Percentiles rank a stretch among this genome's conserved stretches.
phyloP scores from a whole-genome alignment of 1,139 yeast species.

The Arxiozyma heterogenica region DNA sequence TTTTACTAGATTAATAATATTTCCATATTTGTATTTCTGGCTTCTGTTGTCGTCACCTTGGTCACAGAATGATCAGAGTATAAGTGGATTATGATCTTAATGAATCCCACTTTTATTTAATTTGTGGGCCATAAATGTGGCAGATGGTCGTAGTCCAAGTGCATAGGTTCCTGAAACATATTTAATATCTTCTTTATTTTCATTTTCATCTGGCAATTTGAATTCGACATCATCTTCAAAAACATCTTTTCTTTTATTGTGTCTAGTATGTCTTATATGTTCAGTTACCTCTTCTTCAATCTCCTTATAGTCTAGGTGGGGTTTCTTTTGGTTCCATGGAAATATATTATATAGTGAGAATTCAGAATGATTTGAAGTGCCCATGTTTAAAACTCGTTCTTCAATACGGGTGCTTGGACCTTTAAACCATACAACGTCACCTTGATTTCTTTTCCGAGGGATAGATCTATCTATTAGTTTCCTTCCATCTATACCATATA shows the following conservation, averaged over 20 bases:
- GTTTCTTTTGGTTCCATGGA: conserved; percentile 10
- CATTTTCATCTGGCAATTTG: conserved; percentile 9
- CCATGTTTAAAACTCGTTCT: conserved; percentile 36
- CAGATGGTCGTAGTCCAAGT: conserved; percentile 27
- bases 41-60: background rate
- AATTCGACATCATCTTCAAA: conserved; percentile 4
- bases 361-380: conserved; percentile 14
- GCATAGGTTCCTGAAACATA: conserved; percentile 20
- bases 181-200: conserved; percentile 5
- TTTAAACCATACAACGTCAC: conserved; percentile 67
- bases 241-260: conserved; percentile 2
- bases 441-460: conserved; percentile 21
- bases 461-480: conserved; percentile 6
- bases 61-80: background rate
- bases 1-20: too few relatives aligned
- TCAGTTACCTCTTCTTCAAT: conserved; percentile 17
- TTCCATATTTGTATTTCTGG: background rate
- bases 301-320: conserved; percentile 20
- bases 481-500: conserved; percentile 25
- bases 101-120: conserved; percentile 1
- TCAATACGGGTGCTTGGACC: conserved; percentile 63
- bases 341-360: conserved; percentile 21
- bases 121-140: conserved; percentile 23
- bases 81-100: background rate
- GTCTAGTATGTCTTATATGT: conserved; percentile 4